These are phyloP conservation scores for Chaetomium sp. DNA, from an alignment of 2,329 filamentous ascomycete genomes.

Conservation along the genomic window DNA sequence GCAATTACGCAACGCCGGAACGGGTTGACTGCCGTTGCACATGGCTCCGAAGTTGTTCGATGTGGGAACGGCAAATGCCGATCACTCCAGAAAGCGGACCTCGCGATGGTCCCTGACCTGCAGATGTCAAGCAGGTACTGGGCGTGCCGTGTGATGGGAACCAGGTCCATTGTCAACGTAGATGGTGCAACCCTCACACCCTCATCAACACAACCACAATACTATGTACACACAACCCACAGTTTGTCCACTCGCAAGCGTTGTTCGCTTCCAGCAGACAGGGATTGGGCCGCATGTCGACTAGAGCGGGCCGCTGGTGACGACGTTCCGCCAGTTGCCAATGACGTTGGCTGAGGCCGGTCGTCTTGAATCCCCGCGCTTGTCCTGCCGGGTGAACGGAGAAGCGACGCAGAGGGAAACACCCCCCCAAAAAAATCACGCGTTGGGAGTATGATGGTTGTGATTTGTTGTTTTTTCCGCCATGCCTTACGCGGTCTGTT, in stretches of 20 bases:
- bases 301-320: slow-evolving; percentile 13
- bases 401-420: slow-evolving; percentile 14
- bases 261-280: slow-evolving; percentile 15
- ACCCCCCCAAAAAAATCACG: slow-evolving; percentile 14
- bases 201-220: slow-evolving; percentile 14
- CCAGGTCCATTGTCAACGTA: slow-evolving; percentile 19
- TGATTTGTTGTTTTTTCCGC: background rate
- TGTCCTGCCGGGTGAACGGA: slow-evolving; percentile 19
- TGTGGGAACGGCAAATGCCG: slow-evolving; percentile 13
- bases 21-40: background rate
- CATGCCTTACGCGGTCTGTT: too few relatives aligned
- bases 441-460: slow-evolving; percentile 1
- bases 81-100: slow-evolving; percentile 10
- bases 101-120: slow-evolving; percentile 14
- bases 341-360: slow-evolving; percentile 8
- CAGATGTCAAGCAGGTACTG: slow-evolving; percentile 23
- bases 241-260: too few relatives aligned
- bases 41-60: background rate
- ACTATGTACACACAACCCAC: too few relatives aligned
- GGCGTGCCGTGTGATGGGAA: slow-evolving; percentile 12
- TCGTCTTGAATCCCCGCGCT: slow-evolving; percentile 12
- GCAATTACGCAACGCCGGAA: background rate
- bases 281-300: slow-evolving; percentile 4
- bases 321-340: slow-evolving; percentile 8
- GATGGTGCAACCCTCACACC: slow-evolving; percentile 17